Evolutionary conservation across 2,329 filamentous ascomycete genomes (phyloP), one percentile per base, ranked within the genome.

Genomic region (Hypoxylon sp.): DNA sequence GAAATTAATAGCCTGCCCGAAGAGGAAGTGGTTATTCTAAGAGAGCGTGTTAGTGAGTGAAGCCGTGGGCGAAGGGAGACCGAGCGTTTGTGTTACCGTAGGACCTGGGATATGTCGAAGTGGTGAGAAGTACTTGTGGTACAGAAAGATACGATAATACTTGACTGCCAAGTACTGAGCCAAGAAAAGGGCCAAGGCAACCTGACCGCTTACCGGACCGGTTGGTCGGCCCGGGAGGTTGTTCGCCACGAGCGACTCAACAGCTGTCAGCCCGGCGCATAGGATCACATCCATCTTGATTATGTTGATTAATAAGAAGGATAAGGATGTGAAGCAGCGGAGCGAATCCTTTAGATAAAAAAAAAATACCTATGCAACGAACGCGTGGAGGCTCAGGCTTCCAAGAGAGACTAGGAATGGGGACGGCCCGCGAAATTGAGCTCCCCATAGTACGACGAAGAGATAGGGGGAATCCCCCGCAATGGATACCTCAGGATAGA

Each of bases 111-210:
- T 2, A 49, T 56, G 31, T 2, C 60, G 60, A 42, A 63, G 60
- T 13, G 61, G 65, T 17, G 65, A 68, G 56, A 64, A 56, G 49
- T 68, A 65, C 37, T 50, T 48, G 22, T 46, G 61, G 30, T 68
- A 68, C 40, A 64, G 20, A 46, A 64, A 65, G 50, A 68, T 61
- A 8, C 61, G 61, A 42, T 65, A 65, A 42, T 20, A 65, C 42
- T 65, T 65, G 14, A 68, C n/a, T 2, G 35, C 50, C 2, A 68
- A 25, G 44, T 68, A 68, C n/a, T 68, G 66, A 5, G 37, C 42
- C 2, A 55, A 46, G 46, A 68, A 68, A 10, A 68, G 56, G 20
- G 33, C 61, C n/a, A 57, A 35, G 8, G 46, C 48, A 37, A 40
- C 27, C 17, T 51, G 33, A 11, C 5, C 25, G 20, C 46, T 51